A percentile compares a stretch with the other conserved stretches of the same genome.
Evolutionary conservation across 163 green algal genomes (phyloP).

Genomic region (Chlamydomonas reinhardtii): DNA sequence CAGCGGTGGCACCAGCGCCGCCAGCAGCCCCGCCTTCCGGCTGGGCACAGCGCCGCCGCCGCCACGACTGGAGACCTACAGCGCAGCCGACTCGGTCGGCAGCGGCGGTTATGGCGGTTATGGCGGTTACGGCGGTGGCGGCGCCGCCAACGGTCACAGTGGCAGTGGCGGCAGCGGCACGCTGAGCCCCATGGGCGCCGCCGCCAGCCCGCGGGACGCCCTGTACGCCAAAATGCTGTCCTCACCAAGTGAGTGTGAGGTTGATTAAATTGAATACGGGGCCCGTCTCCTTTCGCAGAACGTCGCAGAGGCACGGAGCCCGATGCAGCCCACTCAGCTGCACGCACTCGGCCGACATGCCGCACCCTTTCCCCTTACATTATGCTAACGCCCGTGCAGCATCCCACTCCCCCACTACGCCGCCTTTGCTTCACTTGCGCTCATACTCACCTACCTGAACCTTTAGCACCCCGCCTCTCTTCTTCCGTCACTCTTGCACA

Average conservation of each 20-base stretch:
- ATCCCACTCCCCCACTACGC: no score
- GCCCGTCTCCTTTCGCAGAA: no score
- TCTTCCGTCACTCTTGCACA: no score
- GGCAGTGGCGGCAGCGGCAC: not conserved
- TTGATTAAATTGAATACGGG: no score
- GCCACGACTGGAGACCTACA: conserved; percentile 3
- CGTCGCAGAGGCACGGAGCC: no score
- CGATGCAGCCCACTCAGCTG: no score
- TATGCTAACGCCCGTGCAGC: no score
- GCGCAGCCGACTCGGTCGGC: not conserved
- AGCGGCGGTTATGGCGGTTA: not conserved
- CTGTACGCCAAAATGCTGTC: conserved; percentile 34
- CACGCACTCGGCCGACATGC: no score
- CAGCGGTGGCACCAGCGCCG: not conserved
- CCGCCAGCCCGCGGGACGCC: not conserved
- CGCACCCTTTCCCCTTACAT: no score
- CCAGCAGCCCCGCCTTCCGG: not conserved
- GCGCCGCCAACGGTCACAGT: not conserved
- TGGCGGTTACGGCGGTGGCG: not conserved
- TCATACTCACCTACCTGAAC: no score
- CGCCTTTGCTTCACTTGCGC: no score
- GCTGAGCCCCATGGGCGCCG: not conserved
- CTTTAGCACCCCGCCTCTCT: no score
- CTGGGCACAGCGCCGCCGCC: conserved; percentile 12
- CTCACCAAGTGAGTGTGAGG: conserved; percentile 27